Evolutionary conservation across 768 basidiomycete genomes (phyloP).

Genomic region (Lactifluus volemus): DNA sequence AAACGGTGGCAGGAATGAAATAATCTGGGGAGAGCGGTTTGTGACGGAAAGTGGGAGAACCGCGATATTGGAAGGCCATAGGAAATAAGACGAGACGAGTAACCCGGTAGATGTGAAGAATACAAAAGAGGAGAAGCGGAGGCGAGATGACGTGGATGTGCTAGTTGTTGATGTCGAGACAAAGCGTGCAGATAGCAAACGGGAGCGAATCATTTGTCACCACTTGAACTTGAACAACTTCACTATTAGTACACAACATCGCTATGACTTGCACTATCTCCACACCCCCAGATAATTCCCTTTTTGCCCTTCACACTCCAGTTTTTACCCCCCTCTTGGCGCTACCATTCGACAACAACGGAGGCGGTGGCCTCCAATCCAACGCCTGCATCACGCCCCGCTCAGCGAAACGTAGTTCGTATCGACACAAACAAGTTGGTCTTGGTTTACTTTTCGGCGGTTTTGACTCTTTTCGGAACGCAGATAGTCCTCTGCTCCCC

Average conservation of each 20-base stretch:
- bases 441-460: conserved; percentile 14
- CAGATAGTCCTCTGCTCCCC: not conserved
- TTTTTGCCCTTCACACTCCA: not conserved
- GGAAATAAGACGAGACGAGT: conserved; percentile 41
- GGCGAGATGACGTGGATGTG: not conserved
- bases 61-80: conserved; percentile 42
- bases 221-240: not conserved
- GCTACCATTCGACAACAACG: not conserved
- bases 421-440: conserved; percentile 1
- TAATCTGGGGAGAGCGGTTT: conserved; percentile 26
- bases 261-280: conserved; percentile 4
- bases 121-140: conserved; percentile 20
- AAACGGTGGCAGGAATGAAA: conserved; percentile 52
- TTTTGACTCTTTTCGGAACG: not conserved
- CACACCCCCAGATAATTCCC: not conserved
- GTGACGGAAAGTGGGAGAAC: conserved; percentile 32
- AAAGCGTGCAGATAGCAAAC: not conserved
- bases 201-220: conserved; percentile 8
- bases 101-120: conserved; percentile 32
- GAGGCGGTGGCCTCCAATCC: conserved; percentile 6
- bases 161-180: not conserved
- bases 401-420: not conserved
- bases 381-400: conserved; percentile 4
- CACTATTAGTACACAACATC: not conserved
- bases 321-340: not conserved